Base-by-base conservation (phyloP, 2,329 filamentous ascomycete species). In the Colletotrichum karsti region DNA sequence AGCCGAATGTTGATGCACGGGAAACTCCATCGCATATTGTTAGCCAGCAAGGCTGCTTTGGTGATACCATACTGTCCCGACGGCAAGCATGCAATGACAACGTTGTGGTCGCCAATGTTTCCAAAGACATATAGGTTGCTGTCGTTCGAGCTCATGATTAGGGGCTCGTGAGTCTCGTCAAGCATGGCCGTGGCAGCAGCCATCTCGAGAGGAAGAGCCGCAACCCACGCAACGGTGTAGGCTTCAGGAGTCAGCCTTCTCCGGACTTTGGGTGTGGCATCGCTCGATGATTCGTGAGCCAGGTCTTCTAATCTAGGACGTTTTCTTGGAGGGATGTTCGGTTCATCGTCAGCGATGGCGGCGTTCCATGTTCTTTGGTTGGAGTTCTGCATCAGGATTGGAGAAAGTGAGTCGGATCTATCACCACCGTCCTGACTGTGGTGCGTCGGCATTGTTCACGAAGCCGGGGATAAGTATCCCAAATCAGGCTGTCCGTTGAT, bases 161-260 rank as follows among this genome's bases (percentile, higher is more conserved):
- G 24, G 5, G n/a, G 1, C 5, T 26, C 6, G 7, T 73, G 73
- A 1, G 42, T 10, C 8, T 57, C 42, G 26, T 74, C 72, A 1
- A 74, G 69, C 61, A 74, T 72, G 0, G 67, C 67, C 1, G 7
- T 4, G 2, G 72, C 67, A 30, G 72, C 73, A 1, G 63, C 55
- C 50, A 71, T 41, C 46, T 74, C 73, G 0, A 64, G 10, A 4
- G 42, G 58, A 3, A 74, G 60, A 3, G 72, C 72, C n/a, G 60
- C 72, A 1, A 74, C 67, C 72, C 72, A 73, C 1, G 59, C 69
- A 2, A 74, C 67, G 1, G 64, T 71, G 10, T 74, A 73, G 2
- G 64, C 67, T 10, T 68, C 41, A 30, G 39, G 48, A 3, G 22
- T 3, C 15, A 56, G 28, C 2, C 4, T 24, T 26, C 7, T 50